Conservation (phyloP, 805 yeast species). For the Lachancea lanzarotensis region DNA sequence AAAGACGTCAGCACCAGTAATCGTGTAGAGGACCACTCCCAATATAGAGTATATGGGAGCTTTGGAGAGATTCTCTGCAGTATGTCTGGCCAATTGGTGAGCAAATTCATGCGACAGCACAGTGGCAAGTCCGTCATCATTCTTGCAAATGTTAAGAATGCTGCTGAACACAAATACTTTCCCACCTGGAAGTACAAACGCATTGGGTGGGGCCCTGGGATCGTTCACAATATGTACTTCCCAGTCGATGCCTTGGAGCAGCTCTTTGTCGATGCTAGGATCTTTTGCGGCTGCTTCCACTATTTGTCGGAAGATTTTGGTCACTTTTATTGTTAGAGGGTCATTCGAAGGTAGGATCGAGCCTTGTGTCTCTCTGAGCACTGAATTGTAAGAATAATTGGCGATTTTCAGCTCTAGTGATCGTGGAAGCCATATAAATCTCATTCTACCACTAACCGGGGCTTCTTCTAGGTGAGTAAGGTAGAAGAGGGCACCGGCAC, state of each 20-base stretch:
- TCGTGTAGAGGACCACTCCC: constrained; percentile 46
- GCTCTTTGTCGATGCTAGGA: constrained; percentile 31
- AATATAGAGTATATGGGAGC: constrained; percentile 62
- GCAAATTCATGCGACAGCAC: constrained; percentile 90
- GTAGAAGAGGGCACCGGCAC: constrained; percentile 35
- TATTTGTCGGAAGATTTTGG: constrained; percentile 56
- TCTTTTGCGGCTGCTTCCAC: constrained; percentile 49
- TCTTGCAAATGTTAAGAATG: constrained; percentile 67
- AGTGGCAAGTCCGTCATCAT: constrained; percentile 92
- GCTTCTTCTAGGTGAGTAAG: constrained; percentile 64
- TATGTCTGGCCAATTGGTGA: constrained; percentile 89
- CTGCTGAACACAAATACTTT: constrained; percentile 84
- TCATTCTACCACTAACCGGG: constrained; percentile 65
- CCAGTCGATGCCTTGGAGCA: constrained; percentile 47
- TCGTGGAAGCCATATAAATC: constrained; percentile 67
- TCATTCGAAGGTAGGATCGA: constrained; percentile 55
- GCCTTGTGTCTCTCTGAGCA: constrained; percentile 47
- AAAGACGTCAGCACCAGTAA: constrained; percentile 54
- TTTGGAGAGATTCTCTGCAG: constrained; percentile 72
- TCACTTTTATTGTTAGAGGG: constrained; percentile 52
- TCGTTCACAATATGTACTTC: constrained; percentile 70
- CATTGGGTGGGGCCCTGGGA: constrained; percentile 79
- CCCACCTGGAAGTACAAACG: constrained; percentile 94
- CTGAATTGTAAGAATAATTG: constrained; percentile 52
- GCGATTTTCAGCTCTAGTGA: constrained; percentile 61